phyloP scores from a whole-genome alignment of 768 basidiomycete genomes.

The Mycena crocata region DNA sequence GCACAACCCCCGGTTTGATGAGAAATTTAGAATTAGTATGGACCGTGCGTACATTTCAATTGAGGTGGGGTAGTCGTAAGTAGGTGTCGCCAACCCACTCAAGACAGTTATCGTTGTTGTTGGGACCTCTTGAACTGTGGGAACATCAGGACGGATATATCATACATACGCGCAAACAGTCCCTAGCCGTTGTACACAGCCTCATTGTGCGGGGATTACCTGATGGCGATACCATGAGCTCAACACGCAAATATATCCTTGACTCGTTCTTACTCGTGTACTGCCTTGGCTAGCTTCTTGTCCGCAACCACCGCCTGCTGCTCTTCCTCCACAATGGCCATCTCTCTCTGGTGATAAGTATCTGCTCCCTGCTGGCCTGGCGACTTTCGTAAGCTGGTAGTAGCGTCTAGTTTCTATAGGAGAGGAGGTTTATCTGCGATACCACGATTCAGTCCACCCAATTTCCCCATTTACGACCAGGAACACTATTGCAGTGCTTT shows the following conservation, averaged over 20 bases:
- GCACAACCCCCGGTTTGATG: no score
- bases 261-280: constrained; percentile 10
- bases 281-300: constrained; percentile 9
- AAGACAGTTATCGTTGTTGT: no score
- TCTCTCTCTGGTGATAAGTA: constrained; percentile 4
- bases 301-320: background rate
- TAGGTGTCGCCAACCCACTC: no score
- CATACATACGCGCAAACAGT: no score
- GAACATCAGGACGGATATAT: no score
- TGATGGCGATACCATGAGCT: background rate
- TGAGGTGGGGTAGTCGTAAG: no score
- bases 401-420: background rate
- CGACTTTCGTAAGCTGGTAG: constrained; percentile 10
- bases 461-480: constrained; percentile 12
- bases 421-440: constrained; percentile 20
- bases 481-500: constrained; percentile 19
- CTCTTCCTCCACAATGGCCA: constrained; percentile 2
- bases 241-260: background rate
- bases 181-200: background rate
- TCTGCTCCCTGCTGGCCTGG: background rate
- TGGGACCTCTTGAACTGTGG: no score
- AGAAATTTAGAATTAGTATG: no score
- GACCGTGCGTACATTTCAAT: no score
- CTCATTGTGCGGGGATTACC: background rate
- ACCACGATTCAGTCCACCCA: constrained; percentile 6